These are phyloP conservation scores for Kurtzmaniella quercitrusa DNA, from an alignment of 1,139 yeast genomes.

Conservation along the genomic window DNA sequence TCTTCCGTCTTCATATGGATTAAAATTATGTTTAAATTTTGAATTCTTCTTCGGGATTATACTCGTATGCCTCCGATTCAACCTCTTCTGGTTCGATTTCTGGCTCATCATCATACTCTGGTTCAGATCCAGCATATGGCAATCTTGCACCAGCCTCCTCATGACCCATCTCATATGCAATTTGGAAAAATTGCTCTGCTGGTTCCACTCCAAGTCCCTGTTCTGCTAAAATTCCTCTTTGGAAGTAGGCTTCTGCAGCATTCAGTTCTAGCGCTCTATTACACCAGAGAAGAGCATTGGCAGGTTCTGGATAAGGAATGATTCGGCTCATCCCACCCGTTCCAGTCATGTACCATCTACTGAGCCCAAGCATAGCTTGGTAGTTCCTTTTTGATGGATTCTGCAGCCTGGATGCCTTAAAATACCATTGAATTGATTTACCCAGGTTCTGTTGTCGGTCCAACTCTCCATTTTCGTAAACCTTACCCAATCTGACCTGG, in stretches of 20 bases:
- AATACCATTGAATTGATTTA: conserved; percentile 86
- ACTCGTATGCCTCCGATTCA: background rate
- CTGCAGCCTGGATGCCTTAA: conserved; percentile 65
- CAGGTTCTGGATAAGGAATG: conserved; percentile 64
- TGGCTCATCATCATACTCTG: conserved; percentile 5
- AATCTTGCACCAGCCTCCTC: conserved; percentile 16
- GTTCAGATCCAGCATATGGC: conserved; percentile 5
- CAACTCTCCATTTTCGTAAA: conserved; percentile 81
- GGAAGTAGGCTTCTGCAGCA: conserved; percentile 75
- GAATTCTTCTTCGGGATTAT: conserved; percentile 1
- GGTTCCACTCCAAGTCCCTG: conserved; percentile 67
- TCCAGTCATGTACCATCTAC: conserved; percentile 92
- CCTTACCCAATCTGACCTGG: conserved; percentile 80
- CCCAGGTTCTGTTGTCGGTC: conserved; percentile 63
- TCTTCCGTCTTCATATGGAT: no score
- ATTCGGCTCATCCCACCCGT: conserved; percentile 50
- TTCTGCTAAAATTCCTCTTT: conserved; percentile 78
- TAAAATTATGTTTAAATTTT: background rate
- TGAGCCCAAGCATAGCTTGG: conserved; percentile 82
- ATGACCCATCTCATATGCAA: conserved; percentile 22
- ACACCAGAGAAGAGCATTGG: conserved; percentile 86
- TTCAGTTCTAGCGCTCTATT: conserved; percentile 73
- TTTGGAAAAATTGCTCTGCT: conserved; percentile 19
- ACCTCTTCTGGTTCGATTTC: background rate
- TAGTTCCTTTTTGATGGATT: conserved; percentile 61